Evolutionary conservation across 192 early-diverging fungal genomes (phyloP).

Genomic region (Phlyctochytrium planicorne): DNA sequence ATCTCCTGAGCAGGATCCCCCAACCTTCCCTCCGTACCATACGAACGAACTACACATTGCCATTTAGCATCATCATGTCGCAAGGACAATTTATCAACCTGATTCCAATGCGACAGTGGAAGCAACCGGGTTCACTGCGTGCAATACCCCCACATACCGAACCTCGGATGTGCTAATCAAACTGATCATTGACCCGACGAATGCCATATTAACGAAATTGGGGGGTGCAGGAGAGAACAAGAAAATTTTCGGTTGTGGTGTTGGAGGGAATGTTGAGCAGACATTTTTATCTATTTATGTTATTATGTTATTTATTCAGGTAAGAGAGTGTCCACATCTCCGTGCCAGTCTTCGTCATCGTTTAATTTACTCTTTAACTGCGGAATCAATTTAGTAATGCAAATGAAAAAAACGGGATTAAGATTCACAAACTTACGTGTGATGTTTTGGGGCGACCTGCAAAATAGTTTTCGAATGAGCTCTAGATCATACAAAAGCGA

Average conservation of each 20-base stretch:
- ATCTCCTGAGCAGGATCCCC: slow-evolving; percentile 80
- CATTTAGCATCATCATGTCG: slow-evolving; percentile 13
- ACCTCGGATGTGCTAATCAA: slow-evolving; percentile 87
- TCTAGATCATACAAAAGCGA: not conserved
- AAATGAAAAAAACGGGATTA: not conserved
- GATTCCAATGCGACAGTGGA: slow-evolving; percentile 88
- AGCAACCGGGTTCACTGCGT: slow-evolving; percentile 80
- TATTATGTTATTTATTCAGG: slow-evolving; percentile 31
- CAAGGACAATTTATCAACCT: too few species aligned
- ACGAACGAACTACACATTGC: slow-evolving; percentile 71
- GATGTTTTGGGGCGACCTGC: not conserved
- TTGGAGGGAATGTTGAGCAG: too few species aligned
- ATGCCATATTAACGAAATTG: slow-evolving; percentile 18
- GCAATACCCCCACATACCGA: slow-evolving; percentile 88
- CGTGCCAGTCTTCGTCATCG: slow-evolving; percentile 46
- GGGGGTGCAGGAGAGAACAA: too few species aligned
- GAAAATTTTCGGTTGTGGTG: too few species aligned
- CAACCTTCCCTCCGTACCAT: slow-evolving; percentile 91
- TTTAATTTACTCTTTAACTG: not conserved
- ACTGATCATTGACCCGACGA: slow-evolving; percentile 55
- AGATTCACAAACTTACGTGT: not conserved
- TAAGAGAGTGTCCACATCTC: slow-evolving; percentile 38
- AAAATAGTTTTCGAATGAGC: not conserved
- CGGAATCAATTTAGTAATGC: not conserved
- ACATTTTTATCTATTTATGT: not conserved